phyloP scores from a whole-genome alignment of 2,329 filamentous ascomycete species.

The Didymosphaeria variabile region DNA sequence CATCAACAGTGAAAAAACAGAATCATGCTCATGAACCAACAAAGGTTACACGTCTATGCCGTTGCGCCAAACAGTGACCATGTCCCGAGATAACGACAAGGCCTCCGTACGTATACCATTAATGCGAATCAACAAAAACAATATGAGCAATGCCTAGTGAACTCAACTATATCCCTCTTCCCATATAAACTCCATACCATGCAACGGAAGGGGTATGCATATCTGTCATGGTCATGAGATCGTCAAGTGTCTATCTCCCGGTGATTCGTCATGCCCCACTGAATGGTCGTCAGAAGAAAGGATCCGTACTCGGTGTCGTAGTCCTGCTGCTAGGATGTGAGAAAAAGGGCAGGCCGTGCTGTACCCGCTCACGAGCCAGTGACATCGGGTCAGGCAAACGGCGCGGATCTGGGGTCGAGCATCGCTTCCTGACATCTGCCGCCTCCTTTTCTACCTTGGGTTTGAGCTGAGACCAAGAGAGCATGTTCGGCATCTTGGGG shows the following conservation, averaged over 20 bases:
- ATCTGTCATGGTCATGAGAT: not conserved
- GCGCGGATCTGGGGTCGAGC: conserved; percentile 1
- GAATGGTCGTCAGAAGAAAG: conserved; percentile 1
- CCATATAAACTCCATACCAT: conserved; percentile 4
- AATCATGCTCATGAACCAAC: not conserved
- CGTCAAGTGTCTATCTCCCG: not conserved
- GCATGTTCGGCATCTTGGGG: conserved; percentile 49
- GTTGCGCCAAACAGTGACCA: not conserved
- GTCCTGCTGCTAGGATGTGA: not conserved
- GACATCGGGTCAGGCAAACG: conserved; percentile 1
- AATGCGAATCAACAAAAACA: not conserved
- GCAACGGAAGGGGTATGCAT: not conserved
- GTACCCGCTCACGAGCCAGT: not conserved
- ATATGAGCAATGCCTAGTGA: not conserved
- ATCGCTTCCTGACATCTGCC: conserved; percentile 25
- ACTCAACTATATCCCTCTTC: not conserved
- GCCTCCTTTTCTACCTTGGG: conserved; percentile 49
- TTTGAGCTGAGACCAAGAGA: conserved; percentile 47
- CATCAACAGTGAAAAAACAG: not conserved
- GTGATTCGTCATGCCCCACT: not conserved
- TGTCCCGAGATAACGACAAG: not conserved
- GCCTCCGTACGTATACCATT: conserved; percentile 1
- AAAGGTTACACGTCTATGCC: not conserved
- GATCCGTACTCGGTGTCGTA: conserved; percentile 8
- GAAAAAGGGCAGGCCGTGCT: conserved; percentile 1